Conservation (phyloP, 768 basidiomycete genomes). For the Suillus subaureus region DNA sequence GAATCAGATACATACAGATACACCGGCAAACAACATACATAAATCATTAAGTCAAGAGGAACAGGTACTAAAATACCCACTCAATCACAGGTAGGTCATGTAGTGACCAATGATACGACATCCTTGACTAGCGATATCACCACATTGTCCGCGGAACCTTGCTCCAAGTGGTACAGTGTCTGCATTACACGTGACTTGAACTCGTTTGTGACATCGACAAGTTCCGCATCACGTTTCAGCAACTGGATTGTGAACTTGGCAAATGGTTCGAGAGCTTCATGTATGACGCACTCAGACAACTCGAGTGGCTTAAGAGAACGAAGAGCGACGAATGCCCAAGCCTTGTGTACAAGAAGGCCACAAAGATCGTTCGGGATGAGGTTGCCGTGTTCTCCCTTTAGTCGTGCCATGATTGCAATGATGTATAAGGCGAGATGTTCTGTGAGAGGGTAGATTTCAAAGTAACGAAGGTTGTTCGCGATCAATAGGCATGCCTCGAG, state of each 20-base stretch:
- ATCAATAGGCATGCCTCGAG: conserved; percentile 8
- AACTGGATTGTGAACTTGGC: conserved; percentile 6
- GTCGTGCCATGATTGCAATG: conserved; percentile 5
- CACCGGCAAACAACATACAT: not conserved
- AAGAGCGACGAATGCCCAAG: conserved; percentile 10
- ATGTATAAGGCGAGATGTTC: conserved; percentile 14
- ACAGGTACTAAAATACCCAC: not conserved
- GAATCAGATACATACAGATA: not conserved
- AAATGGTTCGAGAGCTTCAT: conserved; percentile 8
- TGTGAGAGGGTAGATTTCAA: conserved; percentile 10
- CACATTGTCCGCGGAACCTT: not conserved
- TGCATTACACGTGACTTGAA: conserved; percentile 4
- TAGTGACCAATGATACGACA: not conserved
- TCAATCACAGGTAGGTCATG: not conserved
- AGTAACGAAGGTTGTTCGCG: conserved; percentile 6
- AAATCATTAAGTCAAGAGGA: not conserved
- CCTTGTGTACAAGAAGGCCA: conserved; percentile 10
- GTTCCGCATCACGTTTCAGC: not conserved
- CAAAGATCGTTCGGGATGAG: conserved; percentile 8
- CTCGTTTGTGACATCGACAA: conserved; percentile 8
- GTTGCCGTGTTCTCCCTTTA: not conserved
- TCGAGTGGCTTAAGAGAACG: not conserved
- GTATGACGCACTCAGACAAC: conserved; percentile 4
- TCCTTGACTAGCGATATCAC: not conserved
- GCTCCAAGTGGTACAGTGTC: conserved; percentile 3